These are phyloP conservation scores for Lichenothelia convexa DNA, from an alignment of 495 filamentous ascomycete genomes.

Conservation along the genomic window DNA sequence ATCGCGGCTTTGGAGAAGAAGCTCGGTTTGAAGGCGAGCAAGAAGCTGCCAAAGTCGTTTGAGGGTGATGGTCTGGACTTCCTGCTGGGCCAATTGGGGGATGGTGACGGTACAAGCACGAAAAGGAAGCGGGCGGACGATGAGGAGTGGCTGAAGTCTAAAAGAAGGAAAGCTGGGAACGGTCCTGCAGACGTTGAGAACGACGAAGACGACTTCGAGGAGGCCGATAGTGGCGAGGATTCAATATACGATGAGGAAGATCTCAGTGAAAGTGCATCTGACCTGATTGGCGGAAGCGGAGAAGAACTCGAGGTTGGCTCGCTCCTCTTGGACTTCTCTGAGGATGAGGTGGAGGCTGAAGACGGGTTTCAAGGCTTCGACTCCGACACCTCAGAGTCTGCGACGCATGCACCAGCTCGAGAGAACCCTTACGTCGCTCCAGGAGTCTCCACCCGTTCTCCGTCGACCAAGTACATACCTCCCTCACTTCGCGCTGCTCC, in stretches of 20 bases:
- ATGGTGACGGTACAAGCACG: conserved; percentile 21
- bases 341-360: conserved; percentile 11
- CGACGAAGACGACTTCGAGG: conserved; percentile 1
- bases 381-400: conserved; percentile 1
- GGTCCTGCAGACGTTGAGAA: conserved; percentile 29
- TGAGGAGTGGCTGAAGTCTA: conserved; percentile 35
- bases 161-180: conserved; percentile 47
- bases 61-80: conserved; percentile 75
- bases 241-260: conserved; percentile 11
- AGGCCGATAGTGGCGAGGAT: conserved; percentile 13
- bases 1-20: conserved; percentile 81
- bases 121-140: conserved; percentile 40
- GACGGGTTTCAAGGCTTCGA: conserved; percentile 17
- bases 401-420: conserved; percentile 24
- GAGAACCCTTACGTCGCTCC: conserved; percentile 52
- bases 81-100: conserved; percentile 47
- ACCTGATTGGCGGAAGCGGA: conserved; percentile 7
- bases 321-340: conserved; percentile 14
- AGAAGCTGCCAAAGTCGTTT: conserved; percentile 52
- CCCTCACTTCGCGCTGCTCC: conserved; percentile 55
- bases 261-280: too few species aligned
- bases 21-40: conserved; percentile 66
- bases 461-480: conserved; percentile 61
- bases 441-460: conserved; percentile 12
- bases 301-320: conserved; percentile 5